These are phyloP conservation scores for Corchorus olitorius DNA, from an alignment of 345 rosid species.

Conservation along the genomic window DNA sequence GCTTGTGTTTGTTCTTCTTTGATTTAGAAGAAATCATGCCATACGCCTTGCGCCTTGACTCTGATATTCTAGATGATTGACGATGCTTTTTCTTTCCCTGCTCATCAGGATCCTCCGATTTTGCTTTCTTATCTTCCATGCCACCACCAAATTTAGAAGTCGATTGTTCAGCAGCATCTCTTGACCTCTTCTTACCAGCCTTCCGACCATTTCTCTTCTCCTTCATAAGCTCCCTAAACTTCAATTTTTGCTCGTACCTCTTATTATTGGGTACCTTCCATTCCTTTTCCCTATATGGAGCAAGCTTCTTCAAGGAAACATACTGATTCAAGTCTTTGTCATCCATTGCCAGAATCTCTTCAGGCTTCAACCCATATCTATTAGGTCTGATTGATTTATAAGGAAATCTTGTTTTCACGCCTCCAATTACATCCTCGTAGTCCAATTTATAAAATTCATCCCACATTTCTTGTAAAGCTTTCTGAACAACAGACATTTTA, in stretches of 20 bases:
- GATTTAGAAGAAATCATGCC: conserved; percentile 48
- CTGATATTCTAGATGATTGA: conserved; percentile 53
- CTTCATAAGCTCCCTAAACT: conserved; percentile 43
- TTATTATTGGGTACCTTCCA: conserved; percentile 66
- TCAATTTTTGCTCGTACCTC: conserved; percentile 56
- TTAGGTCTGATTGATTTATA: conserved; percentile 73
- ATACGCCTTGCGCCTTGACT: conserved; percentile 65
- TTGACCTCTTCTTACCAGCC: conserved; percentile 42
- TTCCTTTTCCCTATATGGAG: conserved; percentile 72
- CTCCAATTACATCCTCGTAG: conserved; percentile 86
- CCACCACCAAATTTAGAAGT: conserved; percentile 20
- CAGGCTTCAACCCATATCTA: conserved; percentile 55
- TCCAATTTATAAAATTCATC: conserved; percentile 92
- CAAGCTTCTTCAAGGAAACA: conserved; percentile 80
- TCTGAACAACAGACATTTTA: conserved; percentile 61
- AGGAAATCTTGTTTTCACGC: conserved; percentile 83
- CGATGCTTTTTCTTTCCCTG: conserved; percentile 64
- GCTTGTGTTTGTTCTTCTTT: conserved; percentile 32
- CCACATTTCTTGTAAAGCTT: conserved; percentile 72
- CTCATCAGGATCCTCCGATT: conserved; percentile 32
- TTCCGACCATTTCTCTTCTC: conserved; percentile 33
- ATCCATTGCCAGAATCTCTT: conserved; percentile 60
- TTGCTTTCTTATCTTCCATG: conserved; percentile 29
- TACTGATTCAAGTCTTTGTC: conserved; percentile 84
- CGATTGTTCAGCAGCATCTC: conserved; percentile 22